Percentiles rank a stretch among this genome's conserved stretches.
These are phyloP conservation scores for Yarrowia osloensis DNA, from an alignment of 805 yeast genomes.

Conservation along the genomic window DNA sequence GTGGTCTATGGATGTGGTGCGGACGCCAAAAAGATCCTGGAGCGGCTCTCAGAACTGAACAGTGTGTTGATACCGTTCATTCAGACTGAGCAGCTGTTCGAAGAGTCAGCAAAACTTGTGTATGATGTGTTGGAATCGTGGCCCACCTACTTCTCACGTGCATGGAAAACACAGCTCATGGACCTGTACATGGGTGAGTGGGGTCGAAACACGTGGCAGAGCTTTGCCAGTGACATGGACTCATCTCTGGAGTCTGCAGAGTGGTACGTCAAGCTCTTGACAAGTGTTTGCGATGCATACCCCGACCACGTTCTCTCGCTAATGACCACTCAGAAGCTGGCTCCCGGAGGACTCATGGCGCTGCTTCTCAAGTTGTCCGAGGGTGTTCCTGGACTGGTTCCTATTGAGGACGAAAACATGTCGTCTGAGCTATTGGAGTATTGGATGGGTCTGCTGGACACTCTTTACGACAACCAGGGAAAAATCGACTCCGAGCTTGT, in stretches of 20 bases:
- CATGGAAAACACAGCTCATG: conserved; percentile 9
- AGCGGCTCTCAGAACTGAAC: background rate
- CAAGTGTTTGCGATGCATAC: conserved; percentile 10
- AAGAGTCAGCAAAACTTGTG: conserved; percentile 12
- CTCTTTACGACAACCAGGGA: conserved; percentile 29
- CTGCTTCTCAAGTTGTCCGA: conserved; percentile 26
- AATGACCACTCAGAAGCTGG: background rate
- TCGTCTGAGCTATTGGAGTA: conserved; percentile 41
- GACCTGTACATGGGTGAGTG: conserved; percentile 10
- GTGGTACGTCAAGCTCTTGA: conserved; percentile 18
- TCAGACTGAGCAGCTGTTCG: conserved; percentile 19
- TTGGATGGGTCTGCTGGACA: conserved; percentile 43
- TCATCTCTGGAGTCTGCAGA: conserved; percentile 16
- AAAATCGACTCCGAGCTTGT: conserved; percentile 19
- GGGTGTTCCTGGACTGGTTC: conserved; percentile 33
- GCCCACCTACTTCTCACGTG: conserved; percentile 11
- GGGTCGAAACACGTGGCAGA: conserved; percentile 16
- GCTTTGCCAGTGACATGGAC: background rate
- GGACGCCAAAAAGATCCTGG: conserved; percentile 1
- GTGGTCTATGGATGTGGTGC: conserved; percentile 13
- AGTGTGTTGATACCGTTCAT: background rate
- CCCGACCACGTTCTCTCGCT: background rate
- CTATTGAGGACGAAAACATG: conserved; percentile 39
- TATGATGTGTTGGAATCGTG: conserved; percentile 24
- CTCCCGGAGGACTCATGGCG: conserved; percentile 16